A percentile compares a stretch with the other conserved stretches of the same genome.
Evolutionary conservation across 2,329 filamentous ascomycete species (phyloP).

Genomic region (Paraphoma chrysanthemicola): DNA sequence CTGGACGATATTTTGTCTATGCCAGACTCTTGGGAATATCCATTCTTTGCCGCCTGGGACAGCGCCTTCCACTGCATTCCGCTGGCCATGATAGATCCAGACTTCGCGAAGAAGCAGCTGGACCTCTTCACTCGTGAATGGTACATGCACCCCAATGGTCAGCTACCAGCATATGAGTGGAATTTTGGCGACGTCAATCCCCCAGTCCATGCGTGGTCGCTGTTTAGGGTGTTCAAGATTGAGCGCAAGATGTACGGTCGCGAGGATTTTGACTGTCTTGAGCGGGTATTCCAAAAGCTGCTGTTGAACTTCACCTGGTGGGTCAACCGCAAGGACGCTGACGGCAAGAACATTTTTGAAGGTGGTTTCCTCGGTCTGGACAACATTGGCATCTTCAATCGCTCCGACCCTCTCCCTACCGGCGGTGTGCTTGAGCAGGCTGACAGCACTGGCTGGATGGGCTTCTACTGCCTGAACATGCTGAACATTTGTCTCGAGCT

Average conservation of each 20-base stretch:
- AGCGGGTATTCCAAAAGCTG: slow-evolving; percentile 95
- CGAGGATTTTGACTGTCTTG: slow-evolving; percentile 93
- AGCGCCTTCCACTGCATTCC: slow-evolving; percentile 97
- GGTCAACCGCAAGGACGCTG: slow-evolving; percentile 94
- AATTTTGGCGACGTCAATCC: slow-evolving; percentile 98
- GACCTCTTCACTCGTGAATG: slow-evolving; percentile 96
- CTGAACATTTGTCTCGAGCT: slow-evolving; percentile 95
- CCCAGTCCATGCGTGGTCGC: slow-evolving; percentile 94
- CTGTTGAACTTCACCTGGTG: slow-evolving; percentile 98
- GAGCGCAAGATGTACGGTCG: slow-evolving; percentile 96
- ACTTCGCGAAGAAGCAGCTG: slow-evolving; percentile 97
- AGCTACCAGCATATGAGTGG: slow-evolving; percentile 94
- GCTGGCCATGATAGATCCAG: slow-evolving; percentile 94
- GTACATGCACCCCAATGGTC: slow-evolving; percentile 98
- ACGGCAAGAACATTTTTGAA: slow-evolving; percentile 97
- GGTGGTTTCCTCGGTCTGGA: slow-evolving; percentile 94
- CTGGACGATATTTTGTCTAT: slow-evolving; percentile 95
- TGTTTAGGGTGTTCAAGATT: slow-evolving; percentile 96
- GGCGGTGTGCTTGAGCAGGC: slow-evolving; percentile 94
- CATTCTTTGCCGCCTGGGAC: slow-evolving; percentile 97
- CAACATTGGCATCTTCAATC: slow-evolving; percentile 97
- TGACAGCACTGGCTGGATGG: slow-evolving; percentile 99
- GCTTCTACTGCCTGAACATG: slow-evolving; percentile 96
- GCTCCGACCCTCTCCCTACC: slow-evolving; percentile 91
- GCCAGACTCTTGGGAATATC: slow-evolving; percentile 99